Evolutionary conservation across 495 filamentous ascomycete species (phyloP), one percentile per base, ranked within the genome.

Genomic region (Penicillium macrosclerotiorum): DNA sequence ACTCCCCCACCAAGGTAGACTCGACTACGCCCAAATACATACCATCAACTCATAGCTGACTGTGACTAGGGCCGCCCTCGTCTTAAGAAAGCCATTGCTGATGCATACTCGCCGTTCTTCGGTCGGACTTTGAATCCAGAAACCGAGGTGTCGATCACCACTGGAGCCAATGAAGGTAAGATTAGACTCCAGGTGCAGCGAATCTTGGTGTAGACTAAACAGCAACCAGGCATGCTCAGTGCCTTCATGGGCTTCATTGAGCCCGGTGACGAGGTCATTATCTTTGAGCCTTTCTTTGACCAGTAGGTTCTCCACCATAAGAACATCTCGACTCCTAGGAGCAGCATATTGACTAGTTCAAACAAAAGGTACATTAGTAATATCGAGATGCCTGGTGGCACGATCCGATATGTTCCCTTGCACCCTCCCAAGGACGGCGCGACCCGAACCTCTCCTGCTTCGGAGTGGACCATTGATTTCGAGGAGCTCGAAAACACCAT

Each of bases 261-360:
- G 67, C 77, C 77, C 1, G 93, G 88, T 4, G 93, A 98, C 57
- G 93, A 98, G 65, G 94, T 96, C 38, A 95, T 98, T 31, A 80
- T 98, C 41, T 95, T 98, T 68, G 93, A 98, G 73, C 93, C 93
- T 5, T 98, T 96, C 73, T 98, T 96, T 60, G 93, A 98, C 69
- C 93, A 98, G 83, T 91, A 73, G 61, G 81, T 63, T 37, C 16
- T n/a, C 4, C 20, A 8, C 7, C 22, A 4, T 18, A 18, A 3
- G 8, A 19, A 5, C 8, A 17, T 14, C 8, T 13, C 29, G 20
- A 19, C 36, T 25, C n/a, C 18, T 16, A 17, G 17, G 9, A 17
- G 30, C 9, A 7, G 22, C 4, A 13, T 34, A 20, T 49, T 57
- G 36, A 56, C 25, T 27, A 19, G 16, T 12, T 20, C 17, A 30